Evolutionary conservation across 805 yeast species (phyloP).

Genomic region (Teunomyces panamensis): DNA sequence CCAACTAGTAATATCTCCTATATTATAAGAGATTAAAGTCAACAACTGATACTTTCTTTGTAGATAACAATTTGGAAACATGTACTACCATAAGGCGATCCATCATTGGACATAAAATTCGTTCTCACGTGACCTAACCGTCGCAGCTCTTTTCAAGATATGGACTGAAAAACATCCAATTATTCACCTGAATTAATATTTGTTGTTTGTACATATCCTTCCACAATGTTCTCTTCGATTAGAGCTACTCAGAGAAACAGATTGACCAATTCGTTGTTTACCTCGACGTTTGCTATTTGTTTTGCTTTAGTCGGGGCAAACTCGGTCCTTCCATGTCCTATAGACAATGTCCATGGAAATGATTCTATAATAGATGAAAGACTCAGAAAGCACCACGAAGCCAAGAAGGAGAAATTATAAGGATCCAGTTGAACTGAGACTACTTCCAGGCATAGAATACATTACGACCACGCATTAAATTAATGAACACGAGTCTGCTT

Average conservation of each 20-base stretch:
- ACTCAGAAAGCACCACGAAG: conserved; percentile 14
- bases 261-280: conserved; percentile 63
- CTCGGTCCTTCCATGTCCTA: conserved; percentile 46
- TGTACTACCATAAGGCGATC: background rate
- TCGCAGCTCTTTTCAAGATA: background rate
- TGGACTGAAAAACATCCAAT: conserved; percentile 1
- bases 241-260: conserved; percentile 55
- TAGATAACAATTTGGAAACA: too few species aligned
- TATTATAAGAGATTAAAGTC: too few species aligned
- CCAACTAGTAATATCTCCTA: too few species aligned
- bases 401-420: background rate
- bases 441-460: background rate
- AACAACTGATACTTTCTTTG: too few species aligned
- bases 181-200: background rate
- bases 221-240: conserved; percentile 42
- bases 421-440: background rate
- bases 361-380: conserved; percentile 39
- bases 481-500: background rate
- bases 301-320: conserved; percentile 55
- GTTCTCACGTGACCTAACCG: conserved; percentile 1
- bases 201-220: background rate
- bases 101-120: conserved; percentile 1
- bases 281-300: conserved; percentile 73
- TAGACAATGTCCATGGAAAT: conserved; percentile 39
- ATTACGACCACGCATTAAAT: background rate